phyloP scores from a whole-genome alignment of 2,329 filamentous ascomycete species.

The Calcarisporium arbuscula region DNA sequence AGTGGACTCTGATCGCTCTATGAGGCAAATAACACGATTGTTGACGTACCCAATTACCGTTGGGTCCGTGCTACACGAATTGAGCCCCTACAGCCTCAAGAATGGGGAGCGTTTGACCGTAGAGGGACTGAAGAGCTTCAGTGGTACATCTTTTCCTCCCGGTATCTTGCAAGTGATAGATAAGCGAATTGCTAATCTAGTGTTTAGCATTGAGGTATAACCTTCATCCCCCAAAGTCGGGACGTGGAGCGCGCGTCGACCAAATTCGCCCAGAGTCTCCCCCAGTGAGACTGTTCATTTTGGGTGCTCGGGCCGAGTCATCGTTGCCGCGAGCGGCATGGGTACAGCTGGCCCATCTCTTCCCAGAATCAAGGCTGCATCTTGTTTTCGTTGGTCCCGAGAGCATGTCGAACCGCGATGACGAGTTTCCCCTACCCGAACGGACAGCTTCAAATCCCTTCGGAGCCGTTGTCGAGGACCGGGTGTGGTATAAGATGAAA shows the following conservation, averaged over 20 bases:
- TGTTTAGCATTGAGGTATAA: constrained; percentile 78
- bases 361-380: constrained; percentile 86
- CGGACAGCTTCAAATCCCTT: constrained; percentile 84
- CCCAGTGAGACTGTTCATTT: constrained; percentile 83
- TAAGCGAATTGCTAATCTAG: not conserved
- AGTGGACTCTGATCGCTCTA: constrained; percentile 80
- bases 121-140: constrained; percentile 90
- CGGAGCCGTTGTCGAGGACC: constrained; percentile 88
- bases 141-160: constrained; percentile 45
- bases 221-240: constrained; percentile 77
- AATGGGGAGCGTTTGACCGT: constrained; percentile 68
- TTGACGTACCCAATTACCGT: constrained; percentile 92
- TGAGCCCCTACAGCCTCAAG: constrained; percentile 85
- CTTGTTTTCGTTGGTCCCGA: constrained; percentile 94
- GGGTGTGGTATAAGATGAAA: constrained; percentile 83
- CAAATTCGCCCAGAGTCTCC: constrained; percentile 79
- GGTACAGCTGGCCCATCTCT: constrained; percentile 90
- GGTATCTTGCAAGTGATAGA: not conserved
- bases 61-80: constrained; percentile 84
- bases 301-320: constrained; percentile 95
- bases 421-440: constrained; percentile 84
- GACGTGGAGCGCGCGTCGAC: constrained; percentile 67
- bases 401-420: constrained; percentile 88
- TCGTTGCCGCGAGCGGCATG: constrained; percentile 90
- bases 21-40: constrained; percentile 88